These are phyloP conservation scores for Colletotrichum godetiae DNA, from an alignment of 2,329 filamentous ascomycete species.

Conservation along the genomic window DNA sequence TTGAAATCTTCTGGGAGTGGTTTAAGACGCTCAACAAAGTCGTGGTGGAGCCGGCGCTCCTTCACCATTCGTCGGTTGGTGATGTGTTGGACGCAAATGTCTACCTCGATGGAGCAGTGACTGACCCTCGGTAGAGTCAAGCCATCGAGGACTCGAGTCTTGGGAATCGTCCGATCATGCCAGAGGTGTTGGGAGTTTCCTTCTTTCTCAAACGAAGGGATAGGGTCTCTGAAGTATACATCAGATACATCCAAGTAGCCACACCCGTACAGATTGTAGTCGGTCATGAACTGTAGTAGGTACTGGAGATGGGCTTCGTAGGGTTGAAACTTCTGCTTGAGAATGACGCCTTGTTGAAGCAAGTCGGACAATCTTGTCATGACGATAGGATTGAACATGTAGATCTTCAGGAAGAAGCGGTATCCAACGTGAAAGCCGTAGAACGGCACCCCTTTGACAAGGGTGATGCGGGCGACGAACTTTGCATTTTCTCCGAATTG, in stretches of 20 bases:
- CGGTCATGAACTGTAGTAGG: constrained; percentile 95
- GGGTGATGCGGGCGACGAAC: constrained; percentile 90
- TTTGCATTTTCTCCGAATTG: constrained; percentile 72
- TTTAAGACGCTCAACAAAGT: constrained; percentile 80
- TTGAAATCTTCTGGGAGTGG: constrained; percentile 77
- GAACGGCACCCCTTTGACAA: constrained; percentile 94
- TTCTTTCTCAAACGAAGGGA: constrained; percentile 76
- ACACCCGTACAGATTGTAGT: constrained; percentile 97
- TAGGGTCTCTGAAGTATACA: constrained; percentile 78
- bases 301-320: constrained; percentile 96
- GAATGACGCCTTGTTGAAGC: constrained; percentile 86
- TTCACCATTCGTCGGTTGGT: constrained; percentile 81
- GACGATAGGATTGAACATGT: constrained; percentile 87
- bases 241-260: constrained; percentile 82
- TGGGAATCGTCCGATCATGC: constrained; percentile 80
- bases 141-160: constrained; percentile 70
- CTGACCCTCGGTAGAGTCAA: constrained; percentile 79
- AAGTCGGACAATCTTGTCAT: constrained; percentile 91
- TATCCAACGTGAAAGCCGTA: constrained; percentile 97
- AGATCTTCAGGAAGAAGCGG: constrained; percentile 91
- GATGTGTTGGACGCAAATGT: constrained; percentile 90
- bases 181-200: constrained; percentile 75
- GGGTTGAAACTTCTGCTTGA: constrained; percentile 87
- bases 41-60: constrained; percentile 84
- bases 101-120: constrained; percentile 89